Evolutionary conservation across 2,329 filamentous ascomycete species (phyloP), one percentile per base, ranked within the genome.

Genomic region (Purpureocillium takamizusanense): DNA sequence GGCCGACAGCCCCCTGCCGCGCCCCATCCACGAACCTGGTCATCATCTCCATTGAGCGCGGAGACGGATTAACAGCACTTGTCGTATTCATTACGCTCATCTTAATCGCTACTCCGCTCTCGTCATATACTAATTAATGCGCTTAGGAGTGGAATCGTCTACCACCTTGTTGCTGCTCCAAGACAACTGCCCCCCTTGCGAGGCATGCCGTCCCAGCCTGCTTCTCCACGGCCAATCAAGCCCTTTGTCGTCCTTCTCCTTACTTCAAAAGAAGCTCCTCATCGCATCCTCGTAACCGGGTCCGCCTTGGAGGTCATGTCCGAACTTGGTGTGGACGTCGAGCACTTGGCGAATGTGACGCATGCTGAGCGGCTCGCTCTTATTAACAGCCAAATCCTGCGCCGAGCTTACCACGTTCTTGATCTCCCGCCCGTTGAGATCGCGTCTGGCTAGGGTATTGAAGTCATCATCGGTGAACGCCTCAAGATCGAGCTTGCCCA

Each of bases 391-490:
- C 13, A 95, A 70, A 0, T 84, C 83, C 59, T 94, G 86, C 2
- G 86, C 86, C 1, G 85, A 89, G 40, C 83, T 77, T 35, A 94
- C 81, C 10, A 83, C 81, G 56, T 94, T 94, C 67, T 94, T 94
- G 69, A 94, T 94, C 74, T 89, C 69, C 14, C 72, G 65, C 10
- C 72, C 72, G 42, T 76, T 76, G 41, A 76, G 68, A 29, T 80
- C 78, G 52, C 83, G 76, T 37, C 79, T 73, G 1, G 82, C 76
- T 15, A 94, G 65, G 31, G 63, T 58, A 35, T 78, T 74, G 45
- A 78, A 79, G 53, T 94, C 83, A 8, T 76, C 71, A 4, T 85
- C 78, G 2, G 66, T 69, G 52, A 89, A 83, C 0, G 67, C 60
- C 48, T 78, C 74, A 2, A 75, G 67, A 44, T 75, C 66, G 13